A percentile compares a stretch with the other conserved stretches of the same genome.
These are phyloP conservation scores for Arabidopsis arenosa DNA, from an alignment of 345 rosid species.

Conservation along the genomic window DNA sequence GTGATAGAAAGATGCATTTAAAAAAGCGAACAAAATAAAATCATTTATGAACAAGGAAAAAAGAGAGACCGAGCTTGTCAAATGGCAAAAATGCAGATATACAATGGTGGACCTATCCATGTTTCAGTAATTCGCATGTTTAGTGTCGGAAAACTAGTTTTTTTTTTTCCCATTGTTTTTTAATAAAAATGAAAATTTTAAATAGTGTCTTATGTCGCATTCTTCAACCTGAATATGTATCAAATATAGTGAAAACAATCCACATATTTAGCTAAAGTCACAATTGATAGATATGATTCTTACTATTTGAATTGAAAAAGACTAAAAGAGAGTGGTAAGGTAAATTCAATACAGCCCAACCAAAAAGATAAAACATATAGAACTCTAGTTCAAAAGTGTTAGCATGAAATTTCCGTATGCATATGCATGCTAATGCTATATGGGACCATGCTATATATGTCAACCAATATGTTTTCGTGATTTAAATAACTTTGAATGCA, in stretches of 20 bases:
- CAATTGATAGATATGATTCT: background rate
- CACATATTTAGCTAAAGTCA: background rate
- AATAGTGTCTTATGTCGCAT: constrained; percentile 9
- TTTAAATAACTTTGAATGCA: constrained; percentile 1
- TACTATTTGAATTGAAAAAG: background rate
- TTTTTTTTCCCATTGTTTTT: background rate
- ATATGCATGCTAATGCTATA: background rate
- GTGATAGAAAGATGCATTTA: background rate
- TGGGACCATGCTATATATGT: too few species aligned
- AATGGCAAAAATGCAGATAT: background rate
- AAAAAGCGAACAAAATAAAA: constrained; percentile 6
- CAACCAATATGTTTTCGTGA: background rate
- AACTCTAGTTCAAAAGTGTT: constrained; percentile 1
- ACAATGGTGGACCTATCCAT: constrained; percentile 36
- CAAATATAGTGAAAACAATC: background rate
- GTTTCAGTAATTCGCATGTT: constrained; percentile 32
- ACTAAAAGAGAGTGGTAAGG: background rate
- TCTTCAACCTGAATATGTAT: background rate
- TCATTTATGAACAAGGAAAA: constrained; percentile 4
- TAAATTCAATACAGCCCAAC: background rate
- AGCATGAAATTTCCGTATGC: background rate
- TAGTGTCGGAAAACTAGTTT: constrained; percentile 1
- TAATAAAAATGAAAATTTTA: background rate
- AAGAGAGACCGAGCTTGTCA: constrained; percentile 1
- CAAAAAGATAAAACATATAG: background rate